Base-by-base conservation (phyloP, 2,329 filamentous ascomycete genomes). In the Pseudogymnoascus sp. region DNA sequence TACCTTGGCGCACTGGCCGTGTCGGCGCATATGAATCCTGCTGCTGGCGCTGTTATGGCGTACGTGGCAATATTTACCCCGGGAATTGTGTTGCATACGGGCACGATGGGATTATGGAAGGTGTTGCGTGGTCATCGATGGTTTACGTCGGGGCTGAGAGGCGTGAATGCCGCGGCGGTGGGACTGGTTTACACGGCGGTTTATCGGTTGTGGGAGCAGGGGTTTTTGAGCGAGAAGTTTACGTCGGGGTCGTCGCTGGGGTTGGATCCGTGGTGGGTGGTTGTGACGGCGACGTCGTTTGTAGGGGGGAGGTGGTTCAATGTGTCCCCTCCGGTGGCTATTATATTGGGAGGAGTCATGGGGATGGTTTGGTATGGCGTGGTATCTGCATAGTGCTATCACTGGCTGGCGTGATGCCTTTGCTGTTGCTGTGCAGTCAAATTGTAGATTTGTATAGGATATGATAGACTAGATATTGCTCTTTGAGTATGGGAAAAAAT, bases 181-280 rank as follows among this genome's bases (percentile, higher is more conserved):
- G 85, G 85, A 0, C 67, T 88, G 37, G 82, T 88, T 0, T 88
- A 84, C 62, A 87, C 84, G 0, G 85, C 85, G 0, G 84, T 88
- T 0, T 88, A 88, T 65, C 75, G 84, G 2, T 72, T 88, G 6
- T 87, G 83, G 82, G 78, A 85, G 72, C 82, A 87, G 67, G 85
- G 85, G 0, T 86, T 80, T 64, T 72, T 88, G 5, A 82, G 81
- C 11, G 74, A 80, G 21, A 75, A 75, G 0, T 79, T 77, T 16
- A 74, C 76, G 63, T 69, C 70, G 1, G 85, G 85, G 0, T 79
- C 76, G 56, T 84, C 81, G 66, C 69, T 88, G 49, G 84, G 75
- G 0, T 76, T 78, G 38, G 84, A 87, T 65, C 83, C 85, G 0
- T 87, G 84, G 83, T 87, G 84, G 82, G 79, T 87, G 16, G 83